Evolutionary conservation across 179 eudicot species (phyloP), one percentile per base, ranked within the genome.

Genomic region (Corrigiola litoralis): DNA sequence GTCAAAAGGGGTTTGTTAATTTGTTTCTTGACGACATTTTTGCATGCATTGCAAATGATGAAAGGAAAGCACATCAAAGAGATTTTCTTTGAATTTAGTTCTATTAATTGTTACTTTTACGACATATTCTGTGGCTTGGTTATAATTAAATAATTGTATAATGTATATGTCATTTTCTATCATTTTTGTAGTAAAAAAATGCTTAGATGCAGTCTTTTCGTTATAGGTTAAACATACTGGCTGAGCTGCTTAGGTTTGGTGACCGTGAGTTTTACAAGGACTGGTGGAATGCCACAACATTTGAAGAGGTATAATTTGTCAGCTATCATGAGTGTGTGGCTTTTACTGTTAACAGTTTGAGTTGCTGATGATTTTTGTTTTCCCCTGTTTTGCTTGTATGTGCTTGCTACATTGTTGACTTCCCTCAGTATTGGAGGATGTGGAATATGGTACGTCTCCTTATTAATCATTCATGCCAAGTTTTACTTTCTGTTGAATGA

Each of bases 261-360:
- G 99, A 94, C 67, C 99, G 97, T 69, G 99, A 94, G 75, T 94
- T 94, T 72, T 94, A 94, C 79, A 94, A 90, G 75, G 97, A 94
- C 74, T 94, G 97, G 99, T 94, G 99, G 99, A 90, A 94, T 76
- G 99, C 97, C 42, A 79, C 82, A 76, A 82, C 99, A 28, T 80
- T 90, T 68, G 98, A 94, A 77, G 99, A 94, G 99, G 99, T 94
- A 74, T 60, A 50, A 63, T 63, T 68, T 60, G 17, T 31, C 13
- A 16, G 24, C 14, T 12, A 21, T 36, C 5, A 13, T 18, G 36
- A 63, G 17, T 24, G 37, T 21, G 7, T 46, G 38, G 25, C 29
- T 21, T 27, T 62, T 13, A 2, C 46, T 58, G 11, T 56, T 2
- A n/a, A 38, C 27, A 21, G 13, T 23, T 17, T 12, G 38, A 46